Percentiles rank a stretch among this genome's conserved stretches.
phyloP scores from a whole-genome alignment of 371 early-diverging fungal species.

The Sporodiniella umbellata region DNA sequence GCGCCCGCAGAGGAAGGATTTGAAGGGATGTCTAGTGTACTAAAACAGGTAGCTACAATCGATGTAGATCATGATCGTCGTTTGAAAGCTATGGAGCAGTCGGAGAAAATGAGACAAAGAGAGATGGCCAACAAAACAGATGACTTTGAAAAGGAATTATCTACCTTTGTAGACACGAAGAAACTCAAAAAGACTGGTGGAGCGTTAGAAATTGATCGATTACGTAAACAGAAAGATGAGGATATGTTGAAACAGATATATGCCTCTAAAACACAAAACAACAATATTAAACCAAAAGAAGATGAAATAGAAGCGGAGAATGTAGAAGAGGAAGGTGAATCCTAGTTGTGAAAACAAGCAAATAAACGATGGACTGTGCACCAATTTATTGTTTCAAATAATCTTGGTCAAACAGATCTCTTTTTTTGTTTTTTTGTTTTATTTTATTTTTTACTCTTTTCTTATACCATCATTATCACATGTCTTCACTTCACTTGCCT shows the following conservation, averaged over 20 bases:
- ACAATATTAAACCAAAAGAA: background rate
- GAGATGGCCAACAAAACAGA: slow-evolving; percentile 67
- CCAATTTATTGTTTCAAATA: background rate
- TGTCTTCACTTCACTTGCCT: slow-evolving; percentile 5
- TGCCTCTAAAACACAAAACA: slow-evolving; percentile 11
- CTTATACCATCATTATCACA: background rate
- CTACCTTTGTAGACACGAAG: slow-evolving; percentile 58
- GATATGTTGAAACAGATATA: slow-evolving; percentile 66
- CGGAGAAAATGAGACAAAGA: slow-evolving; percentile 66
- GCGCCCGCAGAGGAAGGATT: slow-evolving; percentile 62
- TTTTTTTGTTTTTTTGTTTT: background rate
- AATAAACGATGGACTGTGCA: background rate
- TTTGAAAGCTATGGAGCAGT: slow-evolving; percentile 70
- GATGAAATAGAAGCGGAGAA: background rate
- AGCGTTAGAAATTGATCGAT: slow-evolving; percentile 67
- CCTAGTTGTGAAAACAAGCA: background rate
- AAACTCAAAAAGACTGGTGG: slow-evolving; percentile 75
- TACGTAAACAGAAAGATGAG: slow-evolving; percentile 60
- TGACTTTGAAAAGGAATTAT: slow-evolving; percentile 72
- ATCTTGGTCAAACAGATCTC: background rate
- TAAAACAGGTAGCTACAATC: slow-evolving; percentile 69
- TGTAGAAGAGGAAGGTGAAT: background rate
- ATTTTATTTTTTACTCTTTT: slow-evolving; percentile 1
- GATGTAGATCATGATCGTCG: slow-evolving; percentile 68
- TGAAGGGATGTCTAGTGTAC: slow-evolving; percentile 55